Evolutionary conservation across 2,329 filamentous ascomycete species (phyloP), one percentile per base, ranked within the genome.

Genomic region (Aspergillus oerlinghausenensis): DNA sequence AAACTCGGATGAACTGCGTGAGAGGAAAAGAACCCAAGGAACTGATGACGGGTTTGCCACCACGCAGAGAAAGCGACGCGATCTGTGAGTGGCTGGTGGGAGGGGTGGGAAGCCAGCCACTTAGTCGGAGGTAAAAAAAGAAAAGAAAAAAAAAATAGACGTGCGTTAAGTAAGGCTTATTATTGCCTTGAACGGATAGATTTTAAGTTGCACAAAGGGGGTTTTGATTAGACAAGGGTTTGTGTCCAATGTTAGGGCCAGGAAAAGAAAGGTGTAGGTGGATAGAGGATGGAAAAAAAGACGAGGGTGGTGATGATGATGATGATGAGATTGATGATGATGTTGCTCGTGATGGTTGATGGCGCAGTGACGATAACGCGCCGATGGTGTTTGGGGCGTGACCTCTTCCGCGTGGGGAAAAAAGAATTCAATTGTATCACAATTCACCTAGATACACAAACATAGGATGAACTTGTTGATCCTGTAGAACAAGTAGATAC

Each of bases 21-120:
- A 65, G 43, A 14, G 11, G 23, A 58, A 66, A 58, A 65, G 67
- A 71, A 69, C 67, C 69, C 70, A 58, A 68, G 64, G 65, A 66
- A 55, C 60, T 55, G 60, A 60, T 59, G 55, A 50, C 51, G 55
- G 60, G 60, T 68, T 71, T 65, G 69, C 69, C 69, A 71, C 69
- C 67, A 63, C 60, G 58, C 63, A 57, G 43, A 58, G 54, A 60
- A 62, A 51, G 45, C 51, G 62, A 63, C 63, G 61, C 61, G 63
- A 58, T 54, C 43, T 62, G 53, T 49, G 53, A 57, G 61, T 61
- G 61, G 58, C 60, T 58, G 51, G 43, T 47, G 23, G 43, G 43
- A 56, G 52, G 50, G 55, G 55, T 53, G 52, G 49, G 40, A 55
- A 50, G 51, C 60, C 61, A 63, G 61, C 61, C 61, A 63, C 61